phyloP scores from a whole-genome alignment of 257 asterid species.

The Petrea volubilis region DNA sequence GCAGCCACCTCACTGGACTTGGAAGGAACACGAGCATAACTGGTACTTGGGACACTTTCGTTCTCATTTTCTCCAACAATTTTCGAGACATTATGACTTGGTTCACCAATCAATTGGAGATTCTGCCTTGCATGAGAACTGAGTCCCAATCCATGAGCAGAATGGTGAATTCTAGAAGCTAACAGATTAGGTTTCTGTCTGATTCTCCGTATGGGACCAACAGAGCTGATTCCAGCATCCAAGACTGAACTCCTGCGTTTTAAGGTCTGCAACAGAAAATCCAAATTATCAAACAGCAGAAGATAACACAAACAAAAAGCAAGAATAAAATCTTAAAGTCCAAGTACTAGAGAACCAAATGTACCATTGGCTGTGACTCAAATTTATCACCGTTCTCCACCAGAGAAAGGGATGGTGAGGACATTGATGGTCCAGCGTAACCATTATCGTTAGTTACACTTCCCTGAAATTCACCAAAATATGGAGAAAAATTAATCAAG shows the following conservation, averaged over 20 bases:
- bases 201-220: constrained; percentile 77
- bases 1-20: constrained; percentile 78
- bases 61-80: constrained; percentile 40
- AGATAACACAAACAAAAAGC: neutral
- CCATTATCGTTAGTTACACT: constrained; percentile 38
- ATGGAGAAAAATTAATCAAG: neutral
- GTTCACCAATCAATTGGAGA: constrained; percentile 35
- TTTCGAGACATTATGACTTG: constrained; percentile 32
- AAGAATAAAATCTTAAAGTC: constrained; percentile 5
- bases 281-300: constrained; percentile 12
- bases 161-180: constrained; percentile 35
- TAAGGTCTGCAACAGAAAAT: constrained; percentile 48
- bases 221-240: constrained; percentile 74
- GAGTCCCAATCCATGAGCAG: constrained; percentile 37
- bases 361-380: constrained; percentile 50
- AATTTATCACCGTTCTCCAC: constrained; percentile 38
- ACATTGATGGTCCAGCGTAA: constrained; percentile 45
- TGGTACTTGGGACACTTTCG: constrained; percentile 48
- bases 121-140: constrained; percentile 49
- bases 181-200: constrained; percentile 69
- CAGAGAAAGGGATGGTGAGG: constrained; percentile 35
- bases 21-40: constrained; percentile 56
- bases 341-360: constrained; percentile 14
- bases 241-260: constrained; percentile 80
- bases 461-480: constrained; percentile 52